Conservation (phyloP, 768 basidiomycete species). For the Russula emetica region DNA sequence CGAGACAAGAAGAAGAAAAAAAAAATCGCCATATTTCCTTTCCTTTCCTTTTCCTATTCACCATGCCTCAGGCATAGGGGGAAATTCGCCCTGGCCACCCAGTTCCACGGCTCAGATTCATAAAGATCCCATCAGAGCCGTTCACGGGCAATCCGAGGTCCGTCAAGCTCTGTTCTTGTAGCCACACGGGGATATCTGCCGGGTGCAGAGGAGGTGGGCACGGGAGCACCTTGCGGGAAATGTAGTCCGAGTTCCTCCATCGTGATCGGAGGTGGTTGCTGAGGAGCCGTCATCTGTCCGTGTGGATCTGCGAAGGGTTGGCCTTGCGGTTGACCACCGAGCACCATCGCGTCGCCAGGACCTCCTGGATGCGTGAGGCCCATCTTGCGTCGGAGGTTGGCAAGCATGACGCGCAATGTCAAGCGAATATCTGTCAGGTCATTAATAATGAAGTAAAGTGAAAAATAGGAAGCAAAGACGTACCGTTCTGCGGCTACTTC, state of each 20-base stretch:
- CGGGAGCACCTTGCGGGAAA: constrained; percentile 56
- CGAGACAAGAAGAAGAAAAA: neutral
- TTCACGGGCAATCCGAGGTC: constrained; percentile 91
- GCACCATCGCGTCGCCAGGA: constrained; percentile 40
- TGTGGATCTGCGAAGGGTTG: constrained; percentile 55
- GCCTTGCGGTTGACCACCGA: constrained; percentile 37
- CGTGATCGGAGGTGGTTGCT: constrained; percentile 50
- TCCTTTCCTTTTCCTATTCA: constrained; percentile 36
- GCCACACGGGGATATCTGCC: constrained; percentile 81
- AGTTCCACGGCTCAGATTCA: constrained; percentile 63
- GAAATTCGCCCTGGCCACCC: constrained; percentile 77
- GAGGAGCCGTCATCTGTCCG: constrained; percentile 37
- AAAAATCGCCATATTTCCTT: no score
- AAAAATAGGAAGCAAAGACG: neutral
- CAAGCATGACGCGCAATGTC: constrained; percentile 89
- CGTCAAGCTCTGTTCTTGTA: constrained; percentile 87
- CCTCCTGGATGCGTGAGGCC: constrained; percentile 44
- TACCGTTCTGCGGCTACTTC: constrained; percentile 92
- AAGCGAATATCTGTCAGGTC: constrained; percentile 68
- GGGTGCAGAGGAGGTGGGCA: constrained; percentile 60
- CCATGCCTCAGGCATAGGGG: constrained; percentile 81
- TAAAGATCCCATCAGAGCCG: constrained; percentile 86
- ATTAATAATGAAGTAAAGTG: neutral
- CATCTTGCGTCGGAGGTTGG: constrained; percentile 84
- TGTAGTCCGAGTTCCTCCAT: constrained; percentile 82